Conservation (phyloP, 169 alveolate species). For the Plasmodium billcollinsi region DNA sequence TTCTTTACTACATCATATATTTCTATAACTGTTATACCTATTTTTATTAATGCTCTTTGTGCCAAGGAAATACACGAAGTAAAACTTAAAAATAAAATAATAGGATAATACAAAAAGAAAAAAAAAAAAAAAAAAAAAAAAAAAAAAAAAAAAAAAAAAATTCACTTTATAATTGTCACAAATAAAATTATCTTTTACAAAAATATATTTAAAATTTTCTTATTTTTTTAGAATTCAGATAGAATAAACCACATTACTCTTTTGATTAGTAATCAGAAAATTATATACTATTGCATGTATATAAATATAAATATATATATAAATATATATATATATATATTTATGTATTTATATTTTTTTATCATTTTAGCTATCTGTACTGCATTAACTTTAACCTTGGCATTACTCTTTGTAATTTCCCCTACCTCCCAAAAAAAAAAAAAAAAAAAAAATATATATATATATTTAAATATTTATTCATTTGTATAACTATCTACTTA, state of each 20-base stretch:
- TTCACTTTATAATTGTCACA: neutral
- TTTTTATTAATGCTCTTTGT: constrained; percentile 35
- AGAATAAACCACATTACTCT: constrained; percentile 37
- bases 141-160: no score
- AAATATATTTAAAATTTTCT: neutral
- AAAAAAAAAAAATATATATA: neutral
- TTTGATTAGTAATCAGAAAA: constrained; percentile 27
- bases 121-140: no score
- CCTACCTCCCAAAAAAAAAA: neutral
- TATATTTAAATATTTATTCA: neutral
- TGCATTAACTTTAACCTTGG: constrained; percentile 26
- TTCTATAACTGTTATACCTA: constrained; percentile 28
- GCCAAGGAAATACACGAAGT: constrained; percentile 21
- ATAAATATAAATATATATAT: neutral
- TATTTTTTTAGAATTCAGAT: constrained; percentile 7
- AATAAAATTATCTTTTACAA: neutral
- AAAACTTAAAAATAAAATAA: neutral
- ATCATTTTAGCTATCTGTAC: constrained; percentile 41
- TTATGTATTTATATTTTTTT: neutral
- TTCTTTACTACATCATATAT: constrained; percentile 33
- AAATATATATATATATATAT: neutral
- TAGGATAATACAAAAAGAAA: no score
- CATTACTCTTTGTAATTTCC: constrained; percentile 50
- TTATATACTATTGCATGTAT: neutral
- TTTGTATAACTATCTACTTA: neutral